These are phyloP conservation scores for Sphaerulina populicola DNA, from an alignment of 2,329 filamentous ascomycete species.

Conservation along the genomic window DNA sequence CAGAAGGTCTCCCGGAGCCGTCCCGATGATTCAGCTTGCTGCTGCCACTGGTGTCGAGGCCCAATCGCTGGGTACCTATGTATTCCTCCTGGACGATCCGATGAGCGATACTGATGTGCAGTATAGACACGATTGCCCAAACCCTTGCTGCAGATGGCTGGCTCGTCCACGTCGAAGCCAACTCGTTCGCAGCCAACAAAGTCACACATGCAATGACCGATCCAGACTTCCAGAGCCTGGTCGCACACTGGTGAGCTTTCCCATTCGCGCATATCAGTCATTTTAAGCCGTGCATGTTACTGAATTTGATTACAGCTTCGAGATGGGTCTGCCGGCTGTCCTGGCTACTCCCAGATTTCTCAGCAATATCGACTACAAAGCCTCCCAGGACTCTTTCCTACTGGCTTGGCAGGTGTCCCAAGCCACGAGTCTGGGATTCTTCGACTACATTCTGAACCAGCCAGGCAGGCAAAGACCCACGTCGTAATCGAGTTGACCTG, in stretches of 20 bases:
- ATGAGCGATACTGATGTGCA: neutral
- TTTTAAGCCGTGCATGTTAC: neutral
- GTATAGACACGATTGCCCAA: conserved; percentile 1
- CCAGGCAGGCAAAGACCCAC: neutral
- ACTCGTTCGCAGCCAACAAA: conserved; percentile 1
- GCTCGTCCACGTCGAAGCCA: neutral
- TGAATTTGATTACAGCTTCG: neutral
- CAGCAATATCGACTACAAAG: conserved; percentile 3
- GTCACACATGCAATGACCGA: conserved; percentile 6
- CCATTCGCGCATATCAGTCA: neutral
- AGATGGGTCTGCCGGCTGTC: conserved; percentile 1
- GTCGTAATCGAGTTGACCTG: too few species aligned
- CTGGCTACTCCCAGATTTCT: conserved; percentile 4
- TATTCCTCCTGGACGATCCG: neutral
- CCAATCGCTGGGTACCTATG: neutral
- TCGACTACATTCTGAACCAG: conserved; percentile 4
- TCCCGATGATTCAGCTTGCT: neutral
- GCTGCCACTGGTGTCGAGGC: conserved; percentile 1
- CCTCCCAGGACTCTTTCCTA: neutral
- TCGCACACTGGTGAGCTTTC: conserved; percentile 1
- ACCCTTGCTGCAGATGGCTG: conserved; percentile 4
- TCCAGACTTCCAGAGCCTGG: conserved; percentile 2
- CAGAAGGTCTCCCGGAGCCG: neutral
- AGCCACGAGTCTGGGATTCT: neutral
- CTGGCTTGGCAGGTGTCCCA: conserved; percentile 3